These are phyloP conservation scores for Blastocystis sp. DNA, from an alignment of 352 stramenopile genomes.

Conservation along the genomic window DNA sequence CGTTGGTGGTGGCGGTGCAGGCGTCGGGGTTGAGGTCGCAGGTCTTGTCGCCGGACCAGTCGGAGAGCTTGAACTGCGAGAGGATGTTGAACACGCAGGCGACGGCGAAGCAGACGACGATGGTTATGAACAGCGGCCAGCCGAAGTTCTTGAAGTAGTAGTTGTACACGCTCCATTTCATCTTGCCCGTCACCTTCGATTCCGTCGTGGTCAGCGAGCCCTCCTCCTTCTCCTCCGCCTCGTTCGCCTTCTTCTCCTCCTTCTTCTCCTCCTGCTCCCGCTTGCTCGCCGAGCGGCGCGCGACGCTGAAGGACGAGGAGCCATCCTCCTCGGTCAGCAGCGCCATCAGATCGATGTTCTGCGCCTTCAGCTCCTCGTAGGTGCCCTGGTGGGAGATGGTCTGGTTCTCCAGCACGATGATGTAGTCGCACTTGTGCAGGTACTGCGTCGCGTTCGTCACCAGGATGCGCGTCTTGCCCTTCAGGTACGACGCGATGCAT, in stretches of 20 bases:
- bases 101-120: constrained; percentile 51
- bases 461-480: too few relatives aligned
- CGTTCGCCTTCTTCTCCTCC: too few relatives aligned
- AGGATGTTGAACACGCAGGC: neutral
- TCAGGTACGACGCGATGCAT: too few relatives aligned
- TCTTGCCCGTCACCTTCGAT: constrained; percentile 45
- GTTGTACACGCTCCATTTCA: constrained; percentile 35
- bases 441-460: too few relatives aligned
- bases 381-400: too few relatives aligned
- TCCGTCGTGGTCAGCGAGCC: neutral
- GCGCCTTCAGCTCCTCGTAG: too few relatives aligned
- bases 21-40: neutral
- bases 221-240: too few relatives aligned
- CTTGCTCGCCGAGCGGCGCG: neutral
- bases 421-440: too few relatives aligned
- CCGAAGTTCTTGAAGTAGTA: constrained; percentile 70
- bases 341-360: too few relatives aligned
- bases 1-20: neutral
- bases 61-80: constrained; percentile 48
- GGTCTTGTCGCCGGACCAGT: constrained; percentile 26
- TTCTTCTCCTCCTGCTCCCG: too few relatives aligned
- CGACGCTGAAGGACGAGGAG: neutral
- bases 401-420: too few relatives aligned
- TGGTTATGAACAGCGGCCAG: neutral
- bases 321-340: too few relatives aligned